Conservation (phyloP, 2,329 filamentous ascomycete genomes). For the Phaeoacremonium minimum region DNA sequence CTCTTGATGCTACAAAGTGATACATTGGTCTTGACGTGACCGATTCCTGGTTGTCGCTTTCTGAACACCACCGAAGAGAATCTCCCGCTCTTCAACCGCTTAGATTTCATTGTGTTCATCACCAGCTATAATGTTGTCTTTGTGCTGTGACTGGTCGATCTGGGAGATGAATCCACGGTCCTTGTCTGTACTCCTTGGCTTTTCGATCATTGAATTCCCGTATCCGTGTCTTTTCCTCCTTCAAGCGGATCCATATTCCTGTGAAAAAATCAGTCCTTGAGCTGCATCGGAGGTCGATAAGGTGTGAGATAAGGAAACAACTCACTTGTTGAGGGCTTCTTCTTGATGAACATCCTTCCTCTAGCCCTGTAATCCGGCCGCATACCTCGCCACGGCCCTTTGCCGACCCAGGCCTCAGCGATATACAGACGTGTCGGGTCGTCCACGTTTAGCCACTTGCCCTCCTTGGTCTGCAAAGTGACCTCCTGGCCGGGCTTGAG, state of each 20-base stretch:
- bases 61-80: not conserved
- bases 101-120: constrained; percentile 78
- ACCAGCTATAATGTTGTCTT: constrained; percentile 91
- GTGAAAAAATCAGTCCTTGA: constrained; percentile 2
- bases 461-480: constrained; percentile 68
- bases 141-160: constrained; percentile 81
- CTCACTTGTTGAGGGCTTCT: constrained; percentile 71
- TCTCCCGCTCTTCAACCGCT: constrained; percentile 74
- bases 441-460: constrained; percentile 63
- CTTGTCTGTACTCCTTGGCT: constrained; percentile 68
- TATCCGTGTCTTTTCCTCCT: constrained; percentile 89
- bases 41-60: not conserved
- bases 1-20: not conserved
- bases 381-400: constrained; percentile 57
- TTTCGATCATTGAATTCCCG: constrained; percentile 74
- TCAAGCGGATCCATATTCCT: constrained; percentile 78
- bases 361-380: constrained; percentile 70
- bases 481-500: constrained; percentile 19
- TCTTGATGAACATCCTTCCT: constrained; percentile 64
- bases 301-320: constrained; percentile 19
- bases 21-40: not conserved
- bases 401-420: constrained; percentile 88
- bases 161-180: constrained; percentile 83
- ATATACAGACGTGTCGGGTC: constrained; percentile 86
- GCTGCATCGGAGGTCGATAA: not conserved